Evolutionary conservation across 139 green algal species (phyloP).

Genomic region (Pseudopediastrum boryanum): DNA sequence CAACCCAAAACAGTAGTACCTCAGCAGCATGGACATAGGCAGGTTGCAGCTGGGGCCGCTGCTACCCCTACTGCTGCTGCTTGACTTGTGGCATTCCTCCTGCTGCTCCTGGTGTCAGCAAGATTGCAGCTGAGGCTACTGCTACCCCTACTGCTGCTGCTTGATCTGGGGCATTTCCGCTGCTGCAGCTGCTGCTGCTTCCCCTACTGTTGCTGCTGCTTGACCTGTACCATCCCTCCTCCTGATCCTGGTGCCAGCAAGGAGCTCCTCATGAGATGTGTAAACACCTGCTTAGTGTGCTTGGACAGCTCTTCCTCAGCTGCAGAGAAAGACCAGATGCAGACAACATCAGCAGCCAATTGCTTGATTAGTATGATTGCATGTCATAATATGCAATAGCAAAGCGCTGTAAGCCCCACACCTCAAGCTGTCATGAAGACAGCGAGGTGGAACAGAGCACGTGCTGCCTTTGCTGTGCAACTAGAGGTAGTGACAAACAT

Average conservation of each 20-base stretch:
- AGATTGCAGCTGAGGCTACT: no score
- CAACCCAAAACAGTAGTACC: no score
- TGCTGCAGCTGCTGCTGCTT: neutral
- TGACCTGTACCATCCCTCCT: no score
- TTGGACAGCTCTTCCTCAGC: conserved; percentile 61
- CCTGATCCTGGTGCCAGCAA: no score
- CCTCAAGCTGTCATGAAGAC: neutral
- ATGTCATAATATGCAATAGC: neutral
- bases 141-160: no score
- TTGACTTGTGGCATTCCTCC: no score
- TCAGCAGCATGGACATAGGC: no score
- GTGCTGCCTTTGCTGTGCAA: neutral
- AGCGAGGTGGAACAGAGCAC: neutral
- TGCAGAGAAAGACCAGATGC: conserved; percentile 28
- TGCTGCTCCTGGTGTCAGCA: no score
- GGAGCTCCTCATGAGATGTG: conserved; percentile 32
- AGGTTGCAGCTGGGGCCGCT: no score
- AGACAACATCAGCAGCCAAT: neutral
- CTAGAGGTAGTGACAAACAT: no score
- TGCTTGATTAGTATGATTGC: neutral
- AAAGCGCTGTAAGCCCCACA: neutral
- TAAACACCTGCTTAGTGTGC: conserved; percentile 53
- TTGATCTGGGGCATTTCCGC: no score
- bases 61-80: no score
- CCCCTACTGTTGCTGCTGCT: conserved; percentile 5